Evolutionary conservation across 1,284 basidiomycete genomes (phyloP).

Genomic region (Ganoderma multipileum): DNA sequence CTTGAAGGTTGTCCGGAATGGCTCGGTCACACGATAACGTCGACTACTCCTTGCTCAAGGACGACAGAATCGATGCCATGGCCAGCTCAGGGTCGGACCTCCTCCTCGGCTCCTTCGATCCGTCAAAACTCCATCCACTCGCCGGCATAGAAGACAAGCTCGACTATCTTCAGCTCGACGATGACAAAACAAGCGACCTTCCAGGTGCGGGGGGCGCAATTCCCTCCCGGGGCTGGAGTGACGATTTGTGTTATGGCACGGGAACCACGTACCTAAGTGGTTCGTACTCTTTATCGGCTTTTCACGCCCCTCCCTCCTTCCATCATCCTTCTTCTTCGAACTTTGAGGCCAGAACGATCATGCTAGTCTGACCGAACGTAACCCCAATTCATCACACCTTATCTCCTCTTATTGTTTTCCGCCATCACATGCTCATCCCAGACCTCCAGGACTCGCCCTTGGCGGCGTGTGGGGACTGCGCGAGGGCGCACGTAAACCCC

Average conservation of each 20-base stretch:
- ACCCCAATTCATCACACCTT: slow-evolving; percentile 60
- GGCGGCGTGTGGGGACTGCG: slow-evolving; percentile 96
- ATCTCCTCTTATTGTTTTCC: slow-evolving; percentile 80
- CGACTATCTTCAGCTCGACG: slow-evolving; percentile 92
- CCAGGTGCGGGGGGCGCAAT: slow-evolving; percentile 88
- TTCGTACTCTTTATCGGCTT: slow-evolving; percentile 56
- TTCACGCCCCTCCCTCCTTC: slow-evolving; percentile 32
- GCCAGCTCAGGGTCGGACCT: slow-evolving; percentile 81
- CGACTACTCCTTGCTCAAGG: slow-evolving; percentile 21
- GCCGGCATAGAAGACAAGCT: slow-evolving; percentile 89
- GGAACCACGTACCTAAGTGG: slow-evolving; percentile 98
- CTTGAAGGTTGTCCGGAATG: slow-evolving; percentile 17
- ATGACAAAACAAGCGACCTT: slow-evolving; percentile 90
- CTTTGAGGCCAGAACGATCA: slow-evolving; percentile 17
- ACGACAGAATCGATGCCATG: slow-evolving; percentile 48
- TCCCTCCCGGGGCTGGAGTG: slow-evolving; percentile 96
- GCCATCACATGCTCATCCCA: slow-evolving; percentile 74
- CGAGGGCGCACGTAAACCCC: slow-evolving; percentile 89
- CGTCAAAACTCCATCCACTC: slow-evolving; percentile 89
- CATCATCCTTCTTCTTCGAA: slow-evolving; percentile 36
- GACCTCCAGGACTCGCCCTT: slow-evolving; percentile 84
- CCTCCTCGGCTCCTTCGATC: slow-evolving; percentile 86
- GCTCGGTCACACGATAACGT: slow-evolving; percentile 20
- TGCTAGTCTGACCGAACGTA: slow-evolving; percentile 32
- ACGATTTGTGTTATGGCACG: slow-evolving; percentile 99